Conservation (phyloP, 306 rosid genomes). For the Nissolia schottii region DNA sequence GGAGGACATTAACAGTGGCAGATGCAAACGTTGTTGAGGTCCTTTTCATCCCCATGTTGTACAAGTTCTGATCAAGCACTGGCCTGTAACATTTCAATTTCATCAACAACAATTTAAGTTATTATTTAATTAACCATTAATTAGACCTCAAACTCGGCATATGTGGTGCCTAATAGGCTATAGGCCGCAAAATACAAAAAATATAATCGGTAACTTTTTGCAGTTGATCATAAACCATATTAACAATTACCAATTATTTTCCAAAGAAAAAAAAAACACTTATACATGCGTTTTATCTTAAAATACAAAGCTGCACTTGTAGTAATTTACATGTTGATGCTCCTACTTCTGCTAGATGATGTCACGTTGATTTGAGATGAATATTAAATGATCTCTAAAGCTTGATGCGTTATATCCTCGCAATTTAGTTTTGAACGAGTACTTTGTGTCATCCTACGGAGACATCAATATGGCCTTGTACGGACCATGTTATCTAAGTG, state of each 20-base stretch:
- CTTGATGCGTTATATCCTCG: neutral
- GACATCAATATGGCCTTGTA: neutral
- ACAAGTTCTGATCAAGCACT: constrained; percentile 89
- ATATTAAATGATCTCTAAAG: neutral
- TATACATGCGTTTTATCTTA: neutral
- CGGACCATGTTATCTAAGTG: neutral
- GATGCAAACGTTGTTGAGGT: constrained; percentile 95
- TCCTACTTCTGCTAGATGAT: neutral
- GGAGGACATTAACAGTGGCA: constrained; percentile 71
- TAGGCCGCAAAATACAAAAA: neutral
- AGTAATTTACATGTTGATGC: neutral
- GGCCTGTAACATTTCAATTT: constrained; percentile 54
- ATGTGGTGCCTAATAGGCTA: neutral
- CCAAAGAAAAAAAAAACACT: neutral
- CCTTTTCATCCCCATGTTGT: constrained; percentile 83
- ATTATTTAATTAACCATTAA: neutral
- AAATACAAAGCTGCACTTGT: neutral
- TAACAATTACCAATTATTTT: no score
- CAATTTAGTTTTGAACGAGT: neutral
- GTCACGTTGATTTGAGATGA: neutral
- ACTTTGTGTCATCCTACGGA: neutral
- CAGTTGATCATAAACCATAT: neutral
- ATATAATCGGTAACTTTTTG: neutral
- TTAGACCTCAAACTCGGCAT: neutral
- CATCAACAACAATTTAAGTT: constrained; percentile 7